phyloP scores from a whole-genome alignment of 2,329 filamentous ascomycete genomes.

The Hypoxylon sp. region DNA sequence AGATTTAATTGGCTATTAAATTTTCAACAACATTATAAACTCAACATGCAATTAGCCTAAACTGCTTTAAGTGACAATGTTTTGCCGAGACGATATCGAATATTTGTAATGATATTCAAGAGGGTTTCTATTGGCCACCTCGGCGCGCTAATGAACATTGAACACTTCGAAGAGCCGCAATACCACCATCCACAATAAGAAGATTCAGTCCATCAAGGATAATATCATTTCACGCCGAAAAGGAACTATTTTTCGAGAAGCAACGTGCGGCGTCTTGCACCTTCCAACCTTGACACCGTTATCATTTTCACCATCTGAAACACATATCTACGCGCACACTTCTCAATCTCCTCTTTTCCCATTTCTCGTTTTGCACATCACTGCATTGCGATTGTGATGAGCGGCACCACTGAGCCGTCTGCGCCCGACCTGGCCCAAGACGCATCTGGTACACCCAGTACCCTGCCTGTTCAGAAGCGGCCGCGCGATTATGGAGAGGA shows the following conservation, averaged over 20 bases:
- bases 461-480: constrained; percentile 46
- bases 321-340: not conserved
- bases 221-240: not conserved
- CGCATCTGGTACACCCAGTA: constrained; percentile 23
- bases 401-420: constrained; percentile 13
- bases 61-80: too few species aligned
- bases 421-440: constrained; percentile 33
- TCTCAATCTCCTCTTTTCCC: not conserved
- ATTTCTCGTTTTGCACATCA: constrained; percentile 6
- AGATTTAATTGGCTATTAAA: too few species aligned
- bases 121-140: too few species aligned
- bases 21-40: too few species aligned
- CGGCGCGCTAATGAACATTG: too few species aligned
- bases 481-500: constrained; percentile 51
- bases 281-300: not conserved
- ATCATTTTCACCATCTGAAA: not conserved
- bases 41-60: too few species aligned
- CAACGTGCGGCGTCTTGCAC: not conserved
- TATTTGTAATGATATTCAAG: too few species aligned
- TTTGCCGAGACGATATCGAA: too few species aligned
- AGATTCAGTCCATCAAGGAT: not conserved
- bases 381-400: constrained; percentile 33
- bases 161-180: constrained; percentile 42
- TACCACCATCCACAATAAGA: constrained; percentile 27
- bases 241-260: not conserved